Evolutionary conservation across 192 early-diverging fungal species (phyloP), one percentile per base, ranked within the genome.

Genomic region (Gamsiella multidivaricata): DNA sequence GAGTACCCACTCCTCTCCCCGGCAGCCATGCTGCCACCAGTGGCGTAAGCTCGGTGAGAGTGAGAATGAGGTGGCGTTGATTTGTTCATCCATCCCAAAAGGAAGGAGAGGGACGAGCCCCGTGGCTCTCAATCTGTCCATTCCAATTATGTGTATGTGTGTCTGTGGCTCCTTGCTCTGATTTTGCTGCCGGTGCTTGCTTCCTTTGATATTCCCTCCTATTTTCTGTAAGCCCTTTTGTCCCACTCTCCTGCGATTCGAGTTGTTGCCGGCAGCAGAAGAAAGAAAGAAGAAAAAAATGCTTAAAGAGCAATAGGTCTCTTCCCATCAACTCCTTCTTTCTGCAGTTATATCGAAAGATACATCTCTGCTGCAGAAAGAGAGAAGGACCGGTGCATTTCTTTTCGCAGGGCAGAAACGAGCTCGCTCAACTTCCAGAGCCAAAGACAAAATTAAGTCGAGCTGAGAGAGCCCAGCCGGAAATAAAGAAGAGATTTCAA

Each of bases 161-260:
- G 49, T 53, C 20, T 39, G 34, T 55, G 69, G 69, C 69, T 71
- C 69, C 69, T 71, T 71, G 69, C 69, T 71, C 69, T 63, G 33
- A 57, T 49, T 46, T 61, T 52, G 8, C 25, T 12, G 5, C 17
- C 26, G 22, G 31, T 54, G 20, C 28, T 55, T 50, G 32, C 39
- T 59, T 50, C 59, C 45, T 66, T 17, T 36, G 34, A n/a, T 34
- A 5, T 31, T 22, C 36, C 57, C 57, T 60, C 68, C 57, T 70
- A 49, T 46, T 54, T 61, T 29, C 50, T 33, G 45, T 5, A 9
- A 61, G 43, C 54, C 54, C 61, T 63, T 71, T 71, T 57, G 49
- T 43, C 54, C 7, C 7, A 20, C 22, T 51, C 34, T 59, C 54
- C 54, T 29, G 32, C 3, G 5, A 37, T 58, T 18, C 46, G 25